Conservation (phyloP, 2,329 filamentous ascomycete species). For the Trichoderma oligosporum region DNA sequence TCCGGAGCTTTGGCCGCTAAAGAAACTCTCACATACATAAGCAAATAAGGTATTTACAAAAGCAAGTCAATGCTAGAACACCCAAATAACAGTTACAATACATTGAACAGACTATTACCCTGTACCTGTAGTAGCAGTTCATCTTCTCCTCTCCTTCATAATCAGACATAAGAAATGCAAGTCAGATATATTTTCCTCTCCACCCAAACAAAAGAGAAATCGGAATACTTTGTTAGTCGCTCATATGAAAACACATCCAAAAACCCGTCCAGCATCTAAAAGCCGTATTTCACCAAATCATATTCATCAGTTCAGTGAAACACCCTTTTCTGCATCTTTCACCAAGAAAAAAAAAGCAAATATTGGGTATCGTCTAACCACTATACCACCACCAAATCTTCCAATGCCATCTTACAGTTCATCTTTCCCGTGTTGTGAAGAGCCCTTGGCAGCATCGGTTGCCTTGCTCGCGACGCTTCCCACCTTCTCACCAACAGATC, state of each 20-base stretch:
- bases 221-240: background rate
- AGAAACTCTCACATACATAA: no score
- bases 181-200: background rate
- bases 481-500: conserved; percentile 35
- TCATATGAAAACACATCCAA: conserved; percentile 6
- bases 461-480: conserved; percentile 39
- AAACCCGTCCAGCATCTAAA: no score
- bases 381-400: background rate
- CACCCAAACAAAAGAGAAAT: background rate
- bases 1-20: no score
- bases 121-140: background rate
- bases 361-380: conserved; percentile 15
- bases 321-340: background rate
- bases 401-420: conserved; percentile 36
- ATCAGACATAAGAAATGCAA: background rate
- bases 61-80: background rate
- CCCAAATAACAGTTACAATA: conserved; percentile 2
- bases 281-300: background rate
- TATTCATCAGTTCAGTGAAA: background rate
- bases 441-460: conserved; percentile 42
- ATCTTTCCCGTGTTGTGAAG: conserved; percentile 36
- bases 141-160: background rate
- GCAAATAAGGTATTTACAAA: no score
- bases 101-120: no score
- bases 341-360: conserved; percentile 5